Percentiles rank a stretch among this genome's conserved stretches.
phyloP scores from a whole-genome alignment of 768 basidiomycete species.

The Termitomyces sp. region DNA sequence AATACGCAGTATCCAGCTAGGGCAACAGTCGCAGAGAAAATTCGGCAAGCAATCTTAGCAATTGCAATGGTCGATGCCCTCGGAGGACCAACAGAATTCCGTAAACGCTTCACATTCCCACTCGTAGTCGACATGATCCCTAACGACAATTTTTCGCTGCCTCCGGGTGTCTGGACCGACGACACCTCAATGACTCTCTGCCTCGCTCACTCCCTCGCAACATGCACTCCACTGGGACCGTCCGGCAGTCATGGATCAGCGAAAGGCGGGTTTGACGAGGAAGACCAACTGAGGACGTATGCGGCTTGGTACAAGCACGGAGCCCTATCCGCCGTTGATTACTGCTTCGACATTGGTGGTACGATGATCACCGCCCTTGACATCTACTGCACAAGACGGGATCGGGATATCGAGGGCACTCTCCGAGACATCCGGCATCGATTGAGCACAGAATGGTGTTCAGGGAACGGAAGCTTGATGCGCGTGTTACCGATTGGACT shows the following conservation, averaged over 20 bases:
- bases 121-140: conserved; percentile 30
- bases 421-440: conserved; percentile 17
- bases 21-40: conserved; percentile 25
- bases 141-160: conserved; percentile 30
- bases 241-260: background rate
- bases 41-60: conserved; percentile 30
- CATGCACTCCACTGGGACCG: conserved; percentile 13
- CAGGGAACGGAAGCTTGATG: conserved; percentile 41
- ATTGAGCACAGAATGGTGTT: conserved; percentile 20
- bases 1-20: conserved; percentile 18
- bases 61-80: conserved; percentile 41
- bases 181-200: conserved; percentile 44
- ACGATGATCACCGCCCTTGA: conserved; percentile 27
- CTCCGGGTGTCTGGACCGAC: conserved; percentile 40
- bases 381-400: conserved; percentile 14
- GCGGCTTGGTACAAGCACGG: conserved; percentile 9
- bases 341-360: conserved; percentile 29
- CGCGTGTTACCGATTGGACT: conserved; percentile 39
- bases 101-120: conserved; percentile 30
- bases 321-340: conserved; percentile 12
- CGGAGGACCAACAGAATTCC: conserved; percentile 38
- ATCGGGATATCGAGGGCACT: background rate
- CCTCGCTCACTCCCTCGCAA: conserved; percentile 34
- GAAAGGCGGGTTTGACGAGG: conserved; percentile 14
- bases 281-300: conserved; percentile 14